phyloP scores from a whole-genome alignment of 257 asterid species.

The Petunia axillaris region DNA sequence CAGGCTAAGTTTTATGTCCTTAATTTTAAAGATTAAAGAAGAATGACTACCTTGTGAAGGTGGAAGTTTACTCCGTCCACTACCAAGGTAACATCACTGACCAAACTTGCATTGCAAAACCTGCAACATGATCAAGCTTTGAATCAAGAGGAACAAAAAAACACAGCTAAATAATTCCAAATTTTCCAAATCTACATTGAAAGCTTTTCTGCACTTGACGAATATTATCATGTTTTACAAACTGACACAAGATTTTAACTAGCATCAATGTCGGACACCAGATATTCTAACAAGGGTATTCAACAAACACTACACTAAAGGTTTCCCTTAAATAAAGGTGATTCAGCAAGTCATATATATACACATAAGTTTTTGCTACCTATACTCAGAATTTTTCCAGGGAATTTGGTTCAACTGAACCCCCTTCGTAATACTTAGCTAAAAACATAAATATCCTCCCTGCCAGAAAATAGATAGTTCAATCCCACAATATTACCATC shows the following conservation, averaged over 20 bases:
- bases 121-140: conserved; percentile 43
- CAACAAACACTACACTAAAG: not conserved
- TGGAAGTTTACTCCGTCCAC: conserved; percentile 71
- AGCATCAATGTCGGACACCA: not conserved
- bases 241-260: not conserved
- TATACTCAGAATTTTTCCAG: no score
- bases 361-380: no score
- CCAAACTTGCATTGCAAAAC: conserved; percentile 75
- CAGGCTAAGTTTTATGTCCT: not conserved
- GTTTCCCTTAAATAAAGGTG: not conserved
- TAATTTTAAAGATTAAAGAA: conserved; percentile 24
- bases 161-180: conserved; percentile 8
- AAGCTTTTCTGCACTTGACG: conserved; percentile 20
- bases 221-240: conserved; percentile 5
- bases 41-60: conserved; percentile 81
- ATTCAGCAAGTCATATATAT: no score
- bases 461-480: not conserved
- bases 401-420: no score
- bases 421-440: no score
- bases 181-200: not conserved
- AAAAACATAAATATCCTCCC: conserved; percentile 2
- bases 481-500: conserved; percentile 5
- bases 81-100: conserved; percentile 73
- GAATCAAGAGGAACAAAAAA: conserved; percentile 26
- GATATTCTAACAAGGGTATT: no score